Evolutionary conservation across 306 rosid species (phyloP).

Genomic region (Dryas drummondii): DNA sequence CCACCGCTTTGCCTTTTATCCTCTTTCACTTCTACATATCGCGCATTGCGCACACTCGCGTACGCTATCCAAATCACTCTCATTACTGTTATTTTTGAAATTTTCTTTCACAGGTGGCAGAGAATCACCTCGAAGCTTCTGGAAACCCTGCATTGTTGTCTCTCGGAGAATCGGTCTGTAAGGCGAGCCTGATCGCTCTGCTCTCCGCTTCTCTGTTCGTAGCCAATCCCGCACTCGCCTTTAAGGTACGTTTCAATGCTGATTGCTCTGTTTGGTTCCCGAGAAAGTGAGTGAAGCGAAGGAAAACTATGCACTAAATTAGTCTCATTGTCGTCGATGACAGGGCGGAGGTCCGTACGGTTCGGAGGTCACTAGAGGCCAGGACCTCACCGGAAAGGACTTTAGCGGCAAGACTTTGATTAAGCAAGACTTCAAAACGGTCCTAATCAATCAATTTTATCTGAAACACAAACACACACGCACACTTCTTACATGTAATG

Average conservation of each 20-base stretch:
- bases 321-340: slow-evolving; percentile 2
- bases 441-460: slow-evolving; percentile 15
- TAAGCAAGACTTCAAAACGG: slow-evolving; percentile 98
- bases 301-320: not conserved
- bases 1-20: not conserved
- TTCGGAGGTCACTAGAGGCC: slow-evolving; percentile 85
- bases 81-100: not conserved
- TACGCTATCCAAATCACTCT: not conserved
- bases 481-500: not conserved
- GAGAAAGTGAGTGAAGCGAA: slow-evolving; percentile 5
- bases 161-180: slow-evolving; percentile 44
- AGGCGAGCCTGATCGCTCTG: slow-evolving; percentile 61
- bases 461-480: not conserved
- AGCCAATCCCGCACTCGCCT: slow-evolving; percentile 77
- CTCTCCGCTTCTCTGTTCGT: slow-evolving; percentile 72
- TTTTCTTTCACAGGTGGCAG: slow-evolving; percentile 18
- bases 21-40: not conserved
- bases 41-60: not conserved
- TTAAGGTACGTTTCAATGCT: slow-evolving; percentile 40
- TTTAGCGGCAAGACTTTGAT: slow-evolving; percentile 85
- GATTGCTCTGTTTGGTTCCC: slow-evolving; percentile 10
- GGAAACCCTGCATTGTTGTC: slow-evolving; percentile 29
- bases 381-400: slow-evolving; percentile 85
- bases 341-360: slow-evolving; percentile 98
- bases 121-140: slow-evolving; percentile 36